Conservation (phyloP, 2,329 filamentous ascomycete species). For the Penicillium sp. region DNA sequence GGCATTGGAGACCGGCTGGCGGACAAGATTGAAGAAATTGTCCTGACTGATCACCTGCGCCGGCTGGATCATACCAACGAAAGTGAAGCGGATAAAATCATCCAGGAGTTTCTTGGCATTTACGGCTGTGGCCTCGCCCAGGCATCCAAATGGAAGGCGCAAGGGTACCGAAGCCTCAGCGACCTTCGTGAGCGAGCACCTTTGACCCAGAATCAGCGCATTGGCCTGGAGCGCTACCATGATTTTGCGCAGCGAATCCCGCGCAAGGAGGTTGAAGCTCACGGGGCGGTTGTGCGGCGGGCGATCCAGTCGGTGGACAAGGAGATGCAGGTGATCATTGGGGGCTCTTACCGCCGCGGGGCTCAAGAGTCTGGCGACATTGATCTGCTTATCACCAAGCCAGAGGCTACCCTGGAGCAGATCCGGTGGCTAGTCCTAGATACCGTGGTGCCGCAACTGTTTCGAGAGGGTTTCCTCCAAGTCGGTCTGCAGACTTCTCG, state of each 20-base stretch:
- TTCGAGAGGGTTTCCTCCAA: slow-evolving; percentile 66
- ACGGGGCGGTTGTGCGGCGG: slow-evolving; percentile 65
- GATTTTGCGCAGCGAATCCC: slow-evolving; percentile 81
- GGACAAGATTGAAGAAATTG: slow-evolving; percentile 87
- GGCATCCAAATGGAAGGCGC: slow-evolving; percentile 74
- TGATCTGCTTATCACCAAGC: slow-evolving; percentile 78
- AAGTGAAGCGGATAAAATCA: slow-evolving; percentile 65
- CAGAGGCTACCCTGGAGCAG: slow-evolving; percentile 58
- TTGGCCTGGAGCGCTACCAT: slow-evolving; percentile 77
- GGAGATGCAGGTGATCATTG: slow-evolving; percentile 69
- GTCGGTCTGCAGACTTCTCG: slow-evolving; percentile 64
- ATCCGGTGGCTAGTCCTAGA: slow-evolving; percentile 65
- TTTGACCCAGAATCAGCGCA: slow-evolving; percentile 68
- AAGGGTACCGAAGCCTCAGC: slow-evolving; percentile 72
- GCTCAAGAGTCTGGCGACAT: slow-evolving; percentile 75
- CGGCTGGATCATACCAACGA: slow-evolving; percentile 70
- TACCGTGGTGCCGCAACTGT: slow-evolving; percentile 64
- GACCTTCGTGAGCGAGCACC: slow-evolving; percentile 66
- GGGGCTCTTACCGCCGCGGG: slow-evolving; percentile 84
- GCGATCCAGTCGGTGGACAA: slow-evolving; percentile 64
- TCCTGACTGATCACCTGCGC: slow-evolving; percentile 68
- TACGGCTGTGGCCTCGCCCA: slow-evolving; percentile 75
- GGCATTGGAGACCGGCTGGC: slow-evolving; percentile 74
- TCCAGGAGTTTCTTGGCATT: slow-evolving; percentile 73
- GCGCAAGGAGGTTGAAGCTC: slow-evolving; percentile 69